Evolutionary conservation across 495 filamentous ascomycete genomes (phyloP).

Genomic region (Tirmania nivea): DNA sequence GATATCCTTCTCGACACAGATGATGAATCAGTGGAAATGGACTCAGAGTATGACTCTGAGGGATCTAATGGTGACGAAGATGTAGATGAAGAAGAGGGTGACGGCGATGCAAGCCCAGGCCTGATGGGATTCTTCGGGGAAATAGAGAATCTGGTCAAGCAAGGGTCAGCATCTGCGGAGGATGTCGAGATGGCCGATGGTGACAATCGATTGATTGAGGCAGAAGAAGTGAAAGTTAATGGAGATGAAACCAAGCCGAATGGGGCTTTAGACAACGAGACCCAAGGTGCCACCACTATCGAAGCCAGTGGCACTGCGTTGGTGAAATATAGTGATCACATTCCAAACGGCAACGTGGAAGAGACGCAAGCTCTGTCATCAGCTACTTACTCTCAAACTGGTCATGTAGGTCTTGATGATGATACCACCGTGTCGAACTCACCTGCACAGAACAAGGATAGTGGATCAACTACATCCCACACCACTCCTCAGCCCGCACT

Average conservation of each 20-base stretch:
- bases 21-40: slow-evolving; percentile 76
- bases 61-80: slow-evolving; percentile 28
- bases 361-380: slow-evolving; percentile 21
- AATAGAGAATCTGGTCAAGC: not conserved
- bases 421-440: not conserved
- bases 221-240: slow-evolving; percentile 10
- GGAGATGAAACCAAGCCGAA: slow-evolving; percentile 17
- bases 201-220: slow-evolving; percentile 19
- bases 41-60: slow-evolving; percentile 34
- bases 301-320: slow-evolving; percentile 21
- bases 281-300: slow-evolving; percentile 28
- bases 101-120: slow-evolving; percentile 23
- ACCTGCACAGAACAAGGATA: not conserved
- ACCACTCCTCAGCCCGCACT: slow-evolving; percentile 18
- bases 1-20: slow-evolving; percentile 45
- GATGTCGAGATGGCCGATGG: slow-evolving; percentile 15
- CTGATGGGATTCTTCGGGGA: slow-evolving; percentile 44
- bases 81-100: slow-evolving; percentile 27
- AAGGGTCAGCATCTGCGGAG: not conserved
- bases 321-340: not conserved
- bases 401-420: not conserved
- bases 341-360: slow-evolving; percentile 20
- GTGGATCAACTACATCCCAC: slow-evolving; percentile 20
- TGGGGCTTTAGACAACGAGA: slow-evolving; percentile 21
- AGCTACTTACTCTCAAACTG: slow-evolving; percentile 12